These are phyloP conservation scores for Lactifluus echinatus DNA, from an alignment of 768 basidiomycete species.

Conservation along the genomic window DNA sequence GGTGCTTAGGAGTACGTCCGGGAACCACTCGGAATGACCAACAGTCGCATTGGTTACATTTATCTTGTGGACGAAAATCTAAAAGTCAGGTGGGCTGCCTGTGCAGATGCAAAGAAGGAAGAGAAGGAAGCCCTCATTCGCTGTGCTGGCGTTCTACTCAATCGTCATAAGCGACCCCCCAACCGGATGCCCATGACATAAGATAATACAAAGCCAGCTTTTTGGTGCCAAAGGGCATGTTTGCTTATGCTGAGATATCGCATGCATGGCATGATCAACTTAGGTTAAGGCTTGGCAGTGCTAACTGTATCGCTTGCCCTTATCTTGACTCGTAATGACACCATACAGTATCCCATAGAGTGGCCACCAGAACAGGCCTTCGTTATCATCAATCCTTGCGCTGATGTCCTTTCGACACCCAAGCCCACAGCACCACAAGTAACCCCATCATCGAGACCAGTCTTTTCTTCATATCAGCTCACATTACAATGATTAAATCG, in stretches of 20 bases:
- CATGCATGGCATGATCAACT: background rate
- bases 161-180: conserved; percentile 36
- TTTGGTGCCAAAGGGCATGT: background rate
- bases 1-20: conserved; percentile 45
- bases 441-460: conserved; percentile 35
- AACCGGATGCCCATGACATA: background rate
- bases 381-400: conserved; percentile 6
- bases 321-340: background rate
- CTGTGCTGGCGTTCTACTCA: conserved; percentile 62
- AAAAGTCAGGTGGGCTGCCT: conserved; percentile 88
- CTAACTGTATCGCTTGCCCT: background rate
- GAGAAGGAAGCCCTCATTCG: conserved; percentile 62
- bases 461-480: conserved; percentile 15
- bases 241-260: background rate
- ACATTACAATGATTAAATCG: background rate
- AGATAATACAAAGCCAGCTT: background rate
- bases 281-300: background rate
- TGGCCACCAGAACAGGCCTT: background rate
- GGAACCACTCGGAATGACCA: conserved; percentile 79
- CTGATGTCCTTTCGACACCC: conserved; percentile 29
- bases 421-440: conserved; percentile 35
- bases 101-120: conserved; percentile 70
- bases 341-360: too few species aligned
- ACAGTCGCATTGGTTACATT: conserved; percentile 86
- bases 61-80: conserved; percentile 81